Evolutionary conservation across 2,329 filamentous ascomycete species (phyloP), one percentile per base, ranked within the genome.

Genomic region (Fusarium pseudograminearum): DNA sequence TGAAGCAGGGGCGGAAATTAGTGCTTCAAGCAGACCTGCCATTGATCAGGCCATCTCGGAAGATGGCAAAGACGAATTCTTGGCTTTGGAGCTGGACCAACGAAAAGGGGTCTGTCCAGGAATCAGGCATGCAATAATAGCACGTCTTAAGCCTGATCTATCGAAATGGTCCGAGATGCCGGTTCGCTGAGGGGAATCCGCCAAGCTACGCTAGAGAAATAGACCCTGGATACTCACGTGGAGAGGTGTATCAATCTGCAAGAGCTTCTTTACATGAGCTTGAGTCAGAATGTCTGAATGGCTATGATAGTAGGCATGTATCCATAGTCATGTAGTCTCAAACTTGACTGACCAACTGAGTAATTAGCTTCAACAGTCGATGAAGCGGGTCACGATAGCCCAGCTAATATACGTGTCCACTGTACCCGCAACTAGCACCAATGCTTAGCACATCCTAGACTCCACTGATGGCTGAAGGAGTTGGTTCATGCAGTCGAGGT

Each of bases 1-100:
- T 34, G 48, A 52, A 26, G 48, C 24, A 40, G 20, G 18, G 7
- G 34, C 36, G 48, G 48, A 52, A 20, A 52, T 52, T 52, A 30
- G 34, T 28, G 31, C 28, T 51, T n/a, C 24, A 52, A 52, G 34
- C 18, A 40, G 33, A 5, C 11, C n/a, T 26, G 33, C 15, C 10
- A 18, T 6, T 26, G 22, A 42, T 42, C 40, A 38, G 33, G 16
- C 15, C n/a, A 40, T 26, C 14, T 12, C 33, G 33, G 48, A 20
- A 28, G 8, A 8, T 50, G 41, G 22, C 16, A 20, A 31, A 28
- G 28, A 31, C 12, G 15, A 31, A 9, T 14, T 22, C 44, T 46
- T 46, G 44, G 44, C 44, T 31, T 15, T n/a, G 10, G 14, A 30
- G n/a, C 20, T 14, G 7, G 18, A 6, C 28, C 41, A 44, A 26